These are phyloP conservation scores for Russula vinacea DNA, from an alignment of 768 basidiomycete species.

Conservation along the genomic window DNA sequence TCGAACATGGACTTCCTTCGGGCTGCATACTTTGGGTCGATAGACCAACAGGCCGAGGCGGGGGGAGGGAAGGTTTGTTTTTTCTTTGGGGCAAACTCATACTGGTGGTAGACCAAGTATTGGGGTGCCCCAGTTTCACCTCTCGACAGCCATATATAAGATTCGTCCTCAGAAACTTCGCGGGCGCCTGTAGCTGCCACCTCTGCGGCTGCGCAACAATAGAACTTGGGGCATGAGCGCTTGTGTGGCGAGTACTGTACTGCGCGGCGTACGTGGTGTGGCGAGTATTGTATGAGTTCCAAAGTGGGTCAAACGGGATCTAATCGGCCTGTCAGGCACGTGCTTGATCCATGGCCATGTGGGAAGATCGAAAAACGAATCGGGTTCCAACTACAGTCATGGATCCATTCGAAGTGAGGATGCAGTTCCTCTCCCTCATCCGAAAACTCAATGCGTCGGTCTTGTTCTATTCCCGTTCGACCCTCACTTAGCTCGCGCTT, in stretches of 20 bases:
- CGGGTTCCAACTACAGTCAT: slow-evolving; percentile 28
- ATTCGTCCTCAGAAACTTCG: background rate
- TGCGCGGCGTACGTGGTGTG: too few relatives aligned
- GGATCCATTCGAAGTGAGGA: slow-evolving; percentile 71
- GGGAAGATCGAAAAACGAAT: too few relatives aligned
- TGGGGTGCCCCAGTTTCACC: background rate
- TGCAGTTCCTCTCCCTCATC: slow-evolving; percentile 66
- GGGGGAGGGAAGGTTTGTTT: background rate
- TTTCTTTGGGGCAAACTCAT: background rate
- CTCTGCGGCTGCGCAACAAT: background rate
- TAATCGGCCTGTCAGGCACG: too few relatives aligned
- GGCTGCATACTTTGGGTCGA: slow-evolving; percentile 44
- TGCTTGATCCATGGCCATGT: background rate
- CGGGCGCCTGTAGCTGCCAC: background rate
- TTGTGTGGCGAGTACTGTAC: background rate
- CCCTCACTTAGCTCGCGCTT: slow-evolving; percentile 32
- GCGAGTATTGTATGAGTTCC: too few relatives aligned
- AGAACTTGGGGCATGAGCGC: background rate
- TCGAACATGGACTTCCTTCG: slow-evolving; percentile 50
- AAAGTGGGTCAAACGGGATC: too few relatives aligned
- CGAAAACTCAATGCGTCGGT: slow-evolving; percentile 65
- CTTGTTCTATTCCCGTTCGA: slow-evolving; percentile 1
- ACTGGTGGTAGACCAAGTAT: background rate
- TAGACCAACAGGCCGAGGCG: slow-evolving; percentile 45
- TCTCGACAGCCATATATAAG: background rate